These are phyloP conservation scores for Flaveria robusta DNA, from an alignment of 129 eudicot species.

Conservation along the genomic window DNA sequence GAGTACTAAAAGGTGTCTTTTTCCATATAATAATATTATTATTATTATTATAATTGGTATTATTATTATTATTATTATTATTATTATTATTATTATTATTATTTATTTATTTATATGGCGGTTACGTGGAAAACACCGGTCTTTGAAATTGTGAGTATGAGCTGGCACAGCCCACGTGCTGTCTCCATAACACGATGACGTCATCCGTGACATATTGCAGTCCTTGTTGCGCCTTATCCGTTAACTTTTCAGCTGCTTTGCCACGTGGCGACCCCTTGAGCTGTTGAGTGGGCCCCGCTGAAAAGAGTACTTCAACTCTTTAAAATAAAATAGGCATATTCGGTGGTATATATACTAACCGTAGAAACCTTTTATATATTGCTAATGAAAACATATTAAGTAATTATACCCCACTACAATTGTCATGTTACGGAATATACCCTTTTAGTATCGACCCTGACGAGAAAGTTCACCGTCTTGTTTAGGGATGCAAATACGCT, in stretches of 20 bases:
- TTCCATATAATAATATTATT: not conserved
- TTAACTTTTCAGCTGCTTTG: slow-evolving; percentile 8
- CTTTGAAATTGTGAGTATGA: slow-evolving; percentile 27
- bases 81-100: too few species aligned
- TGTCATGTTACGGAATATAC: not conserved
- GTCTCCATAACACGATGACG: slow-evolving; percentile 22
- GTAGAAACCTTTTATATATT: too few species aligned
- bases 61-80: not conserved
- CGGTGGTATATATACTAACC: not conserved
- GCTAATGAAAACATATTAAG: not conserved
- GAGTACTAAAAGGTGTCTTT: slow-evolving; percentile 1
- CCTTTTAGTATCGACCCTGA: not conserved
- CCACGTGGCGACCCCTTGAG: slow-evolving; percentile 32
- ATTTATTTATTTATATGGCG: not conserved
- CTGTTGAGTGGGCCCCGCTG: slow-evolving; percentile 9
- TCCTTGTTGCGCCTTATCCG: slow-evolving; percentile 41
- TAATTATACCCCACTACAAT: not conserved
- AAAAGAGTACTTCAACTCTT: not conserved
- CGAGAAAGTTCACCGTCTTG: not conserved
- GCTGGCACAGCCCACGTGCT: slow-evolving; percentile 43
- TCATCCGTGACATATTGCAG: slow-evolving; percentile 31
- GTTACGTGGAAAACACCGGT: slow-evolving; percentile 12
- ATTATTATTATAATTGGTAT: too few species aligned
- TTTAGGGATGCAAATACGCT: too few species aligned
- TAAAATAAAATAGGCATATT: slow-evolving; percentile 7